A percentile compares a stretch with the other conserved stretches of the same genome.
Conservation (phyloP, 2,329 filamentous ascomycete species). For the Juglanconis sp. region DNA sequence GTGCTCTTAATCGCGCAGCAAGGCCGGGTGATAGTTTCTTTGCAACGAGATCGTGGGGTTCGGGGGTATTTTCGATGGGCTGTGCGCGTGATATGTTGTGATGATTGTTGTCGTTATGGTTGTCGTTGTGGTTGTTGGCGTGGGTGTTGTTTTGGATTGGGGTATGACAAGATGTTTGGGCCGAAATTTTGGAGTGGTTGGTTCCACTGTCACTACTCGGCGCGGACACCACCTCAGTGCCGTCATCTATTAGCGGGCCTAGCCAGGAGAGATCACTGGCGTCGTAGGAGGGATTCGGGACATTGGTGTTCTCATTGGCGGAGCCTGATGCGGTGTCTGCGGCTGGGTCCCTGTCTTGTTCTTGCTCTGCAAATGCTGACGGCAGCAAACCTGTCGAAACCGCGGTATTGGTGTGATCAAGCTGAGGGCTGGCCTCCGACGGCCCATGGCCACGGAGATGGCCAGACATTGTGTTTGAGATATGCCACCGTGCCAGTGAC, state of each 20-base stretch:
- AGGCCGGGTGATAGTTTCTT: slow-evolving; percentile 60
- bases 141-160: slow-evolving; percentile 20
- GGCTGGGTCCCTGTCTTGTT: not conserved
- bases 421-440: not conserved
- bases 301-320: slow-evolving; percentile 19
- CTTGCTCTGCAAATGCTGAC: not conserved
- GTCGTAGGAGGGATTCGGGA: slow-evolving; percentile 39
- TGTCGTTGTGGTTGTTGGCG: slow-evolving; percentile 16
- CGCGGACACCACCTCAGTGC: slow-evolving; percentile 2
- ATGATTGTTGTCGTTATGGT: slow-evolving; percentile 21
- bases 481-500: no score
- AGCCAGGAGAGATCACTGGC: slow-evolving; percentile 39
- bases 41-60: slow-evolving; percentile 24
- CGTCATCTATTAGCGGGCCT: slow-evolving; percentile 25
- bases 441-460: not conserved
- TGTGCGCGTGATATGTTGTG: slow-evolving; percentile 14
- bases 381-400: not conserved
- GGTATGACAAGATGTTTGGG: slow-evolving; percentile 19
- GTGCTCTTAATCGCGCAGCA: slow-evolving; percentile 61
- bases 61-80: slow-evolving; percentile 13
- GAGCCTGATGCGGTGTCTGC: not conserved
- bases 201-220: not conserved
- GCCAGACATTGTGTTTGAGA: not conserved
- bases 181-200: slow-evolving; percentile 16
- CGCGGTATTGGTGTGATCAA: not conserved